Conservation (phyloP, 148 eudicot species). For the Oxyria digyna region DNA sequence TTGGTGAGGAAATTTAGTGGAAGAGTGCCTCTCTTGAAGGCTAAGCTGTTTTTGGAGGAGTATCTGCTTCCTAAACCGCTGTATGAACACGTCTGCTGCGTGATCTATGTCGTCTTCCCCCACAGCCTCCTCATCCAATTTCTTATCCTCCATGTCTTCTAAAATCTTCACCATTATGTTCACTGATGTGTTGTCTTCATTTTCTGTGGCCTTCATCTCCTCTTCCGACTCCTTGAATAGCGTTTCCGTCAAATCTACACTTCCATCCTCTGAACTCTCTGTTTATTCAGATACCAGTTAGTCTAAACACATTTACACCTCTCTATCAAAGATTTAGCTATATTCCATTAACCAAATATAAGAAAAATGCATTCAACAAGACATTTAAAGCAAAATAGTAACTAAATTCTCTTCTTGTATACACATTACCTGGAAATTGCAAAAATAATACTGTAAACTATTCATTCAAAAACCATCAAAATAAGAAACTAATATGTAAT, state of each 20-base stretch:
- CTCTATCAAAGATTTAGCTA: too few species aligned
- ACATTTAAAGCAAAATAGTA: too few species aligned
- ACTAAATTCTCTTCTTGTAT: too few species aligned
- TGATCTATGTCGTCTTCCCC: conserved; percentile 26
- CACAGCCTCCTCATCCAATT: neutral
- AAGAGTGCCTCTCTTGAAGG: conserved; percentile 2
- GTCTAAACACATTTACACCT: too few species aligned
- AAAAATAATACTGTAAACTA: too few species aligned
- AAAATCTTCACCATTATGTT: neutral
- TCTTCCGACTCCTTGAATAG: conserved; percentile 17
- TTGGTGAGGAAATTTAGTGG: neutral
- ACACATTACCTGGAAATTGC: too few species aligned
- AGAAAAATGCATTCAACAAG: too few species aligned
- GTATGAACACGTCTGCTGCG: conserved; percentile 33
- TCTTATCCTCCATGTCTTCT: neutral
- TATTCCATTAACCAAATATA: too few species aligned
- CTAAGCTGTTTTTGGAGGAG: conserved; percentile 19
- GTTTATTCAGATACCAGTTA: neutral
- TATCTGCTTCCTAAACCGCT: conserved; percentile 24
- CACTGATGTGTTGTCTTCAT: neutral
- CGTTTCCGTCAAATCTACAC: conserved; percentile 6
- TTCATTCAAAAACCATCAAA: too few species aligned
- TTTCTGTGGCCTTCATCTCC: conserved; percentile 2
- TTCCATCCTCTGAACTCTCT: neutral
- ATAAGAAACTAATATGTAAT: too few species aligned